These are phyloP conservation scores for Ramicandelaber brevisporus DNA, from an alignment of 192 early-diverging fungal genomes.

Conservation along the genomic window DNA sequence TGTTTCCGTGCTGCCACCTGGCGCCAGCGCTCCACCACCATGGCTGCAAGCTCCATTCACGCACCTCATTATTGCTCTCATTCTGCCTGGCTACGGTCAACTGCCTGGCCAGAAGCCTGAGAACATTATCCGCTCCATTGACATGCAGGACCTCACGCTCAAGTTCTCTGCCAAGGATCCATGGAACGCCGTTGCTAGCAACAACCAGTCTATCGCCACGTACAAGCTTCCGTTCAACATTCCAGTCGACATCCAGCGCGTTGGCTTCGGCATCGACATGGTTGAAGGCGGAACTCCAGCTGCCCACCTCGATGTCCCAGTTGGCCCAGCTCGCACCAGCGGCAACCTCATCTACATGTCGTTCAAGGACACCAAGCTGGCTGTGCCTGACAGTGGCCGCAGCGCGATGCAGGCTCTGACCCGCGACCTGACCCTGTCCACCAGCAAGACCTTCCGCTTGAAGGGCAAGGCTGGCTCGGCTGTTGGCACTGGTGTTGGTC, in stretches of 20 bases:
- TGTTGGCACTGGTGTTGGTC: slow-evolving; percentile 24
- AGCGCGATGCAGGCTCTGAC: slow-evolving; percentile 21
- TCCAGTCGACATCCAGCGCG: slow-evolving; percentile 13
- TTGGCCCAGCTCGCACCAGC: background rate
- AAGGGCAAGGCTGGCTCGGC: slow-evolving; percentile 19
- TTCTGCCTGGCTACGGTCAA: background rate
- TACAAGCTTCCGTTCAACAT: slow-evolving; percentile 36
- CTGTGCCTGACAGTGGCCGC: slow-evolving; percentile 14
- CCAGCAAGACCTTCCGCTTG: slow-evolving; percentile 13
- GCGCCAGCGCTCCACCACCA: too few species aligned
- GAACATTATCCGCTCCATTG: background rate
- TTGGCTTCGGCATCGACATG: slow-evolving; percentile 6
- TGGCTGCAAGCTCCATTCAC: background rate
- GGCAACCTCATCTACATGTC: background rate
- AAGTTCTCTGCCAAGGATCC: background rate
- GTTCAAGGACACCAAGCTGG: slow-evolving; percentile 3
- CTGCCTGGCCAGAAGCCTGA: too few species aligned
- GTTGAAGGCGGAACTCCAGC: slow-evolving; percentile 5
- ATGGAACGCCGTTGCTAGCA: too few species aligned
- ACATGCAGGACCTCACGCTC: background rate
- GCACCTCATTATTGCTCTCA: background rate
- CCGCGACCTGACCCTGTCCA: slow-evolving; percentile 15
- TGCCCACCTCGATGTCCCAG: slow-evolving; percentile 4
- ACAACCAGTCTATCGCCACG: slow-evolving; percentile 14
- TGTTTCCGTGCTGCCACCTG: background rate